Base-by-base conservation (phyloP, 192 early-diverging fungal genomes). In the Helicostylum pulchrum region DNA sequence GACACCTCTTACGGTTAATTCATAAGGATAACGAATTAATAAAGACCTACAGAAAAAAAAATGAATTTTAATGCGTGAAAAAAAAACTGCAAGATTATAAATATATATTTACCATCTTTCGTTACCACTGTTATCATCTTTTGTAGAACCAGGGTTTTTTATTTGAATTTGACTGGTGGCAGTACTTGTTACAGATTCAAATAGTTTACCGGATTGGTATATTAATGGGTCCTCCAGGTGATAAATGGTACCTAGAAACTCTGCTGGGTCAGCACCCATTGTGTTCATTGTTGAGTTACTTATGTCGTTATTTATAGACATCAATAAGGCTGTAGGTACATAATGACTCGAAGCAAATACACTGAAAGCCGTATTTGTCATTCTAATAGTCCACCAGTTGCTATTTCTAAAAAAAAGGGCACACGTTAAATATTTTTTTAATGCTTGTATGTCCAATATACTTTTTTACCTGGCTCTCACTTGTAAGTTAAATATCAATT, bases 401-500 rank as follows among this genome's bases (percentile, higher is more conserved):
- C 69, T 75, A 53, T 88, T 88, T 26, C 81, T 70, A 36, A 30
- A 11, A 15, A 6, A 21, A 1, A 9, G 9, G 1, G 3, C 34
- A 17, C 10, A 43, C 42, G 1, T 14, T 1, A 19, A 15, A 43
- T 43, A 15, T 31, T n/a, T 12, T 47, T 46, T 21, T 14, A 52
- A 39, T n/a, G 30, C 14, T 11, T 19, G 20, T 11, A 43, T 32
- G 17, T 26, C n/a, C n/a, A n/a, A 11, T 34, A n/a, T 4, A 11
- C n/a, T n/a, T n/a, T 26, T 36, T 64, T 64, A 70, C 68, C 55
- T 78, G 6, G 80, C 78, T 56, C 73, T 68, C 12, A 88, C 73
- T 63, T 86, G 81, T 48, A 88, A 52, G 46, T 87, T 81, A 47
- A 88, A 88, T 43, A 88, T 77, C 4, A 88, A 65, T 71, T 86